Conservation (phyloP, 2,329 filamentous ascomycete species). For the Fusarium xyrophilum region DNA sequence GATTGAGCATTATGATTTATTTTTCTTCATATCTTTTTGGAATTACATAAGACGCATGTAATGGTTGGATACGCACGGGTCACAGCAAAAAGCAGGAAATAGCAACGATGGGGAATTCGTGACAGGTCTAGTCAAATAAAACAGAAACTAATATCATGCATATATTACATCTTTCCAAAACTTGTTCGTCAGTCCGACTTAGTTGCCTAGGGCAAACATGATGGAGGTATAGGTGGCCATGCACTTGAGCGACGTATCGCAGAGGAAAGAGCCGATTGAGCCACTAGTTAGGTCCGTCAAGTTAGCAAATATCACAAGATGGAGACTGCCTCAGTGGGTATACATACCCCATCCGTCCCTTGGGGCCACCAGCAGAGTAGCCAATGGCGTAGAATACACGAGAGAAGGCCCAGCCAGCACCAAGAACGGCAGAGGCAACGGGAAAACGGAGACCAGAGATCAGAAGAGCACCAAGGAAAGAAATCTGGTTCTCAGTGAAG, state of each 20-base stretch:
- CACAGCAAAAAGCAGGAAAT: conserved; percentile 19
- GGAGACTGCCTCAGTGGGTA: neutral
- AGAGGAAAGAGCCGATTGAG: conserved; percentile 44
- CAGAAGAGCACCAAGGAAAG: conserved; percentile 60
- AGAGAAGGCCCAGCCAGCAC: conserved; percentile 59
- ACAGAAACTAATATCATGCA: conserved; percentile 16
- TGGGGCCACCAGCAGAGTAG: conserved; percentile 58
- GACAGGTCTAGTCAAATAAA: conserved; percentile 13
- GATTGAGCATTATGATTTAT: conserved; percentile 26
- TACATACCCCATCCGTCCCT: conserved; percentile 52
- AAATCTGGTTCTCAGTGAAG: conserved; percentile 66
- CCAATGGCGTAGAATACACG: conserved; percentile 63
- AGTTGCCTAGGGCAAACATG: conserved; percentile 47
- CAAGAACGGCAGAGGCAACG: conserved; percentile 55
- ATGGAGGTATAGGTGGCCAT: conserved; percentile 54
- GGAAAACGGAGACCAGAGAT: conserved; percentile 65
- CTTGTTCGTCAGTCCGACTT: neutral
- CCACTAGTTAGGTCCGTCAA: conserved; percentile 43
- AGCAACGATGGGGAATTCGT: conserved; percentile 19
- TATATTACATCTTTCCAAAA: neutral
- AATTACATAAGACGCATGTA: conserved; percentile 5
- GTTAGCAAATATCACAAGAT: conserved; percentile 25
- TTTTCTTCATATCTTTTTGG: neutral
- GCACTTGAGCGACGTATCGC: conserved; percentile 50
- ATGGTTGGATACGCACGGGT: conserved; percentile 20